Conservation (phyloP, 148 eudicot species). For the Amaranthus hypochondriacus region DNA sequence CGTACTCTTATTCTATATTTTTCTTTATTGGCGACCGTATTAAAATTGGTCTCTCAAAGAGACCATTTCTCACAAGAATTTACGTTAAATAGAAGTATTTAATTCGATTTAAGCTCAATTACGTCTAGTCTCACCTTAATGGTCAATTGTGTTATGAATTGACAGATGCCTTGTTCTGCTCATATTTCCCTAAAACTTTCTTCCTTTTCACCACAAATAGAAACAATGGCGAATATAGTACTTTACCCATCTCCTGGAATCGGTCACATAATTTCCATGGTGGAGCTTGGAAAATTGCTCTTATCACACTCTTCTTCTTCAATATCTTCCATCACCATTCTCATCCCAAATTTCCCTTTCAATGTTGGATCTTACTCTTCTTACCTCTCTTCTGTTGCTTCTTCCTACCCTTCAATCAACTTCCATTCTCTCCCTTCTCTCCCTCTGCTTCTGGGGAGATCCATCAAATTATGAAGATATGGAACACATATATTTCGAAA, state of each 20-base stretch:
- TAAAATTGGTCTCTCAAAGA: too few relatives aligned
- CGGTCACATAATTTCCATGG: not conserved
- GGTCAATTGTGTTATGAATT: too few relatives aligned
- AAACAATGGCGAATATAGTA: slow-evolving; percentile 6
- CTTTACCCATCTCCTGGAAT: slow-evolving; percentile 7
- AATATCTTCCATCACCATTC: not conserved
- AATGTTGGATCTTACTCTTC: not conserved
- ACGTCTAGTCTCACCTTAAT: too few relatives aligned
- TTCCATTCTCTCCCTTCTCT: slow-evolving; percentile 1
- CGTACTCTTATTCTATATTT: too few relatives aligned
- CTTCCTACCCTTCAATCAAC: slow-evolving; percentile 1
- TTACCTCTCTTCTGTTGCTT: slow-evolving; percentile 9
- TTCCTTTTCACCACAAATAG: not conserved
- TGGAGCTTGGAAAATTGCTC: slow-evolving; percentile 1
- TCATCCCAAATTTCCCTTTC: not conserved
- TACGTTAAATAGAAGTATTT: too few relatives aligned
- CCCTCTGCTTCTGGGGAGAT: not conserved
- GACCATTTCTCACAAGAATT: too few relatives aligned
- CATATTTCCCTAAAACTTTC: too few relatives aligned
- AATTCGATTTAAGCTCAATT: too few relatives aligned
- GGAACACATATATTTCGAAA: not conserved
- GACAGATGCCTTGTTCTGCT: too few relatives aligned
- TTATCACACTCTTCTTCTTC: not conserved
- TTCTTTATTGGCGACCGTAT: too few relatives aligned
- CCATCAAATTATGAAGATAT: not conserved